Evolutionary conservation across 805 yeast genomes (phyloP).

Genomic region (Allodekkera sacchari): DNA sequence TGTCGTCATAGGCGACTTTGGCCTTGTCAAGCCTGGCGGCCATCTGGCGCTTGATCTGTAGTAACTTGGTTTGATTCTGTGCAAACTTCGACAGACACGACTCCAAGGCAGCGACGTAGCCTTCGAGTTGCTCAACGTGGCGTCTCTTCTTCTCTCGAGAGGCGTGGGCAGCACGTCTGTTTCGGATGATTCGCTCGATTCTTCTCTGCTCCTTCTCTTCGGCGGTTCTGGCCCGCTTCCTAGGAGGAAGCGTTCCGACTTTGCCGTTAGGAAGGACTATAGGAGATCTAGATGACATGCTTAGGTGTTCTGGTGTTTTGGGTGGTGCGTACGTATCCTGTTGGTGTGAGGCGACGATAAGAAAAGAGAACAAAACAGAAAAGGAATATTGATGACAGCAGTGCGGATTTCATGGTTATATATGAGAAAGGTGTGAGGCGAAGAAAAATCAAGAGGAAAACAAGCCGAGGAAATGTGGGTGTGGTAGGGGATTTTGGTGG

Average conservation of each 20-base stretch:
- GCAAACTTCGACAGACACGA: conserved; percentile 8
- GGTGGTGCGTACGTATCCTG: too few relatives aligned
- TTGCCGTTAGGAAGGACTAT: conserved; percentile 4
- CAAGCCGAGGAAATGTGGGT: too few relatives aligned
- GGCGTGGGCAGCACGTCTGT: conserved; percentile 96
- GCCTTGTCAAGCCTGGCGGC: conserved; percentile 11
- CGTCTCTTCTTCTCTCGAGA: conserved; percentile 93
- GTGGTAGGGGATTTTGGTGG: too few relatives aligned
- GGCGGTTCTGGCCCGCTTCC: conserved; percentile 92
- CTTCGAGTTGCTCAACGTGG: conserved; percentile 80
- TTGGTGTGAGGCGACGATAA: too few relatives aligned
- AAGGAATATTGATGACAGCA: too few relatives aligned
- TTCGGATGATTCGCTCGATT: conserved; percentile 84
- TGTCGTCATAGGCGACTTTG: conserved; percentile 10
- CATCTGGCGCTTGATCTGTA: conserved; percentile 10
- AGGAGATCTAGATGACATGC: conserved; percentile 1
- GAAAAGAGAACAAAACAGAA: too few relatives aligned
- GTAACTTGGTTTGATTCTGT: conserved; percentile 9
- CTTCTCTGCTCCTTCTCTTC: conserved; percentile 97
- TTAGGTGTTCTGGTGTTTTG: conserved; percentile 27
- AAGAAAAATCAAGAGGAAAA: too few relatives aligned
- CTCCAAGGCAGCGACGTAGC: conserved; percentile 39
- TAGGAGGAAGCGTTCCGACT: conserved; percentile 58
- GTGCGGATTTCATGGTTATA: too few relatives aligned
- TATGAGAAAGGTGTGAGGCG: too few relatives aligned